Conservation (phyloP, 2,329 filamentous ascomycete species). For the Ramichloridium luteum region DNA sequence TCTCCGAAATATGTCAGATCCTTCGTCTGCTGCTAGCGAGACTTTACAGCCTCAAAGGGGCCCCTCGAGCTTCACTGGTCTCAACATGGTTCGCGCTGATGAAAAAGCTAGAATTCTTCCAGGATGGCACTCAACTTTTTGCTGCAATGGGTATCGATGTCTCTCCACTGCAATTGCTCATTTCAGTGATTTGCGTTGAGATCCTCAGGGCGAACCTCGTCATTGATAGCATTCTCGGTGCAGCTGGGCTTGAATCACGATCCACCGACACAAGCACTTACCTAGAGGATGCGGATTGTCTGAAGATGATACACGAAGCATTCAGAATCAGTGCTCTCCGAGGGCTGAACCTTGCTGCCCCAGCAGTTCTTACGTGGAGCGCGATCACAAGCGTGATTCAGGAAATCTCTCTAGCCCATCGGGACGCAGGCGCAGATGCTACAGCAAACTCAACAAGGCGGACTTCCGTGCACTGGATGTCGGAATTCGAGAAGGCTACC, state of each 20-base stretch:
- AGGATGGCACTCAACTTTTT: conserved; percentile 32
- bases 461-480: conserved; percentile 7
- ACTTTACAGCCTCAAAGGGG: conserved; percentile 23
- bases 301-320: conserved; percentile 63
- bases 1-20: conserved; percentile 59
- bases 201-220: conserved; percentile 57
- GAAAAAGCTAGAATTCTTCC: conserved; percentile 56
- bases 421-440: conserved; percentile 10
- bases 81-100: conserved; percentile 66
- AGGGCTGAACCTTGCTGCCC: conserved; percentile 52
- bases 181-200: conserved; percentile 57
- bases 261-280: conserved; percentile 34
- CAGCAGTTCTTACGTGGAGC: conserved; percentile 70
- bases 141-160: conserved; percentile 27
- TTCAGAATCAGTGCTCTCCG: conserved; percentile 48
- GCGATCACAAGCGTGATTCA: conserved; percentile 61
- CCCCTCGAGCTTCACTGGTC: conserved; percentile 36
- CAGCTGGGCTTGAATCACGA: conserved; percentile 8
- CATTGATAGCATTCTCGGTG: conserved; percentile 38
- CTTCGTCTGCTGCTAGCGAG: conserved; percentile 42
- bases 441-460: conserved; percentile 7
- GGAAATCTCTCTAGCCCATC: background rate
- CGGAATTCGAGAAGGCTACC: conserved; percentile 16
- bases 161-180: conserved; percentile 55
- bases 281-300: conserved; percentile 54